Base-by-base conservation (phyloP, 805 yeast species). In the Monosporozyma unispora region DNA sequence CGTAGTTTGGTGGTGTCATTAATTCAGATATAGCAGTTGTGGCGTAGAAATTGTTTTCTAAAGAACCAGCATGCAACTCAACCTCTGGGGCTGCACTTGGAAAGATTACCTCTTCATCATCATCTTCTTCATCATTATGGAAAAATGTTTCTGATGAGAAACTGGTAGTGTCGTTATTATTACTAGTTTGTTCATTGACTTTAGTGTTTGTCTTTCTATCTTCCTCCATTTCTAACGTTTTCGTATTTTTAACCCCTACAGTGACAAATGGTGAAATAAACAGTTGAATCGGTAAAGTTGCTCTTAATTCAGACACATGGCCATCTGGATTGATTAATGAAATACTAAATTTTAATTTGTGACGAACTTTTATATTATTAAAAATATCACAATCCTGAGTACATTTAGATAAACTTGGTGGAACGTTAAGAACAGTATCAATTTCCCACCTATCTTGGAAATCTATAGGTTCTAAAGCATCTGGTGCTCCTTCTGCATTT, bases 231-330 rank as follows among this genome's bases (percentile, higher is more conserved):
- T 52, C 55, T 6, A 52, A 18, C n/a, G 48, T 25, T 22, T 44
- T 48, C 10, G 47, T 28, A 5, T 62, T 52, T 31, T 61, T 58
- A 10, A 65, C 68, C 27, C 66, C 64, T 12, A 91, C 73, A 0
- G 90, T 77, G 6, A 91, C 87, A 63, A 87, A 86, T 4, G 98
- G 97, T 10, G 84, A 78, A 23, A 87, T 82, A 66, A 84, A 87
- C 35, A 87, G 64, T 25, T 76, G 77, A 4, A 91, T 73, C 0
- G 98, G 98, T 54, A 91, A 71, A 0, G 97, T 84, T 0, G 97
- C 98, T 27, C 98, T 74, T 45, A 93, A 72, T 66, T 91, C 98
- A 0, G 96, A 88, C 3, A 84, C 82, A 62, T 91, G 98, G 2
- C 96, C 96, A 64, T 90, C 98, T 0, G 95, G 85, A 63, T 91